Conservation (phyloP, 176 grass and related monocot genomes). For the Luzula sylvatica region DNA sequence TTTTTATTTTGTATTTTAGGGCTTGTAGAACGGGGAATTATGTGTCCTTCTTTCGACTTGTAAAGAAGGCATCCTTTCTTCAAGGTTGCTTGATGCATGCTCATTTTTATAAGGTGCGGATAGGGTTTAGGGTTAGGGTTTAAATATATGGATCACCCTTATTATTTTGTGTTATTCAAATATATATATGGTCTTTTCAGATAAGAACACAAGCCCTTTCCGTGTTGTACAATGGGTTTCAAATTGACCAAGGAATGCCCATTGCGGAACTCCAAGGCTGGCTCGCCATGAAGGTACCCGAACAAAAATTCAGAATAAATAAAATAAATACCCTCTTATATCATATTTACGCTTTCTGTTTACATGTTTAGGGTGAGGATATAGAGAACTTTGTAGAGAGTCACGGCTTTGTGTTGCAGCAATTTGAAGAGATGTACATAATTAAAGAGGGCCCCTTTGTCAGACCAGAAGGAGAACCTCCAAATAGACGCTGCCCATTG, state of each 20-base stretch:
- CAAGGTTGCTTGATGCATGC: conserved; percentile 98
- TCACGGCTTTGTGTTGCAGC: conserved; percentile 70
- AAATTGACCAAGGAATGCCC: conserved; percentile 82
- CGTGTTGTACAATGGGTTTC: conserved; percentile 74
- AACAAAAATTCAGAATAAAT: not conserved
- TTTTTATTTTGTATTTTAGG: conserved; percentile 37
- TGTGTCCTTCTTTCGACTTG: conserved; percentile 84
- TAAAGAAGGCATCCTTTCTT: conserved; percentile 79
- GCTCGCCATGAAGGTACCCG: conserved; percentile 73
- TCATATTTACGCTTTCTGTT: conserved; percentile 14
- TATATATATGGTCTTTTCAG: conserved; percentile 26
- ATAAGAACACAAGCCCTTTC: conserved; percentile 82
- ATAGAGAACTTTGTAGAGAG: conserved; percentile 52
- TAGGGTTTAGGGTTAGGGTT: no score
- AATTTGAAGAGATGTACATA: conserved; percentile 69
- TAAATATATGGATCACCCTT: no score
- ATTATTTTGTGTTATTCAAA: no score
- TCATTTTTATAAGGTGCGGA: conserved; percentile 79
- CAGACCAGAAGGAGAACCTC: conserved; percentile 52
- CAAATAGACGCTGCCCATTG: conserved; percentile 50
- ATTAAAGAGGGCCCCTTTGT: conserved; percentile 84
- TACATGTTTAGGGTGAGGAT: conserved; percentile 50
- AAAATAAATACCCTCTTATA: not conserved
- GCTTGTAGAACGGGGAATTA: conserved; percentile 75
- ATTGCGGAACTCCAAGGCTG: conserved; percentile 54